Evolutionary conservation across 768 basidiomycete genomes (phyloP).

Genomic region (Tubosaeta sp.): DNA sequence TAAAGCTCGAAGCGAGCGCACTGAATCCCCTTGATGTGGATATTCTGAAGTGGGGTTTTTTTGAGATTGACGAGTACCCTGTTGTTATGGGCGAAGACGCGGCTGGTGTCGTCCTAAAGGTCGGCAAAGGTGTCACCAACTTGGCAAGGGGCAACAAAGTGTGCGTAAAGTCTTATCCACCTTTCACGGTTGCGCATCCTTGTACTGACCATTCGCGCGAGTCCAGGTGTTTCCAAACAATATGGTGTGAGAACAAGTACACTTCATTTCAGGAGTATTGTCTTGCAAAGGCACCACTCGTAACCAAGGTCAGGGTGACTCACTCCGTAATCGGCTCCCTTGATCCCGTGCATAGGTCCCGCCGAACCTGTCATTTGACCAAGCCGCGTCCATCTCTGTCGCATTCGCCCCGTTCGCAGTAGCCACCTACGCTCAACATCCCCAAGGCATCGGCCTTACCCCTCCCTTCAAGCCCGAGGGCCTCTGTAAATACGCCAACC

Average conservation of each 20-base stretch:
- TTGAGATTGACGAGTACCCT: slow-evolving; percentile 32
- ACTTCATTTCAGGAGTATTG: slow-evolving; percentile 25
- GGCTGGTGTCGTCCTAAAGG: slow-evolving; percentile 35
- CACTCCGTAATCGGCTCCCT: neutral
- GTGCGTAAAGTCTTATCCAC: slow-evolving; percentile 16
- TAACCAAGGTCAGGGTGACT: slow-evolving; percentile 14
- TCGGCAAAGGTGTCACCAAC: slow-evolving; percentile 34
- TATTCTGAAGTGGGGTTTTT: slow-evolving; percentile 6
- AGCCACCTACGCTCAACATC: slow-evolving; percentile 28
- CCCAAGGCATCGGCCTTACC: slow-evolving; percentile 21
- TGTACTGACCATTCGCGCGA: neutral
- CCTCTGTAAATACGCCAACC: slow-evolving; percentile 28
- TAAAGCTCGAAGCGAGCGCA: slow-evolving; percentile 38
- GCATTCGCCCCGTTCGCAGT: slow-evolving; percentile 32
- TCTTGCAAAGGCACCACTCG: slow-evolving; percentile 16
- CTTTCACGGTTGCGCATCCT: neutral
- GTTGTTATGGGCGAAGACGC: slow-evolving; percentile 33
- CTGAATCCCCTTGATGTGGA: slow-evolving; percentile 42
- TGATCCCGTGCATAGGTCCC: slow-evolving; percentile 25
- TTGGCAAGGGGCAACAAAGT: slow-evolving; percentile 34
- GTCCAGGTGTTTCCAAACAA: neutral
- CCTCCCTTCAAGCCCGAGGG: slow-evolving; percentile 27
- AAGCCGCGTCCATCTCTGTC: slow-evolving; percentile 34
- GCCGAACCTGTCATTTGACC: slow-evolving; percentile 30
- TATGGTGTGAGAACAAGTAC: neutral